These are phyloP conservation scores for Exserohilum rostratum DNA, from an alignment of 2,329 filamentous ascomycete species.

Conservation along the genomic window DNA sequence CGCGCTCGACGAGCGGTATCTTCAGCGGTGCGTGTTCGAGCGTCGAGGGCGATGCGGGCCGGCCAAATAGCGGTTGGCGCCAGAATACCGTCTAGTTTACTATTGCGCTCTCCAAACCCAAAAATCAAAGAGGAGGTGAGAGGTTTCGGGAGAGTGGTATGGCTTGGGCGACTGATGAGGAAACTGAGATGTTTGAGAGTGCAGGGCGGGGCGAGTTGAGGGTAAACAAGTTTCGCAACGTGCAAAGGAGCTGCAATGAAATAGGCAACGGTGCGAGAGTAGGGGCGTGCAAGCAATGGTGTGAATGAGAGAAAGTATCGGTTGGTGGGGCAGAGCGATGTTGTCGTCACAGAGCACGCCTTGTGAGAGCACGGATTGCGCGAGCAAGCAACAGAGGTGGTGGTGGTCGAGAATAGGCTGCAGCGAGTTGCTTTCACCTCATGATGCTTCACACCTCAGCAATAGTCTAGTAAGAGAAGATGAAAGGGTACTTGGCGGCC, in stretches of 20 bases:
- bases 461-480: not conserved
- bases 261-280: not conserved
- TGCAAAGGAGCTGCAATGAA: not conserved
- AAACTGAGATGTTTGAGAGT: not conserved
- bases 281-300: constrained; percentile 2
- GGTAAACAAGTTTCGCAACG: not conserved
- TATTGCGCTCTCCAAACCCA: not conserved
- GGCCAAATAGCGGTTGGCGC: not conserved
- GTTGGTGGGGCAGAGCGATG: constrained; percentile 14
- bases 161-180: not conserved
- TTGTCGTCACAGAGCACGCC: constrained; percentile 19
- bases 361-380: constrained; percentile 26
- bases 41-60: not conserved
- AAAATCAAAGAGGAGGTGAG: not conserved
- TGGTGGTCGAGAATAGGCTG: constrained; percentile 1
- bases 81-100: not conserved
- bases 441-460: not conserved
- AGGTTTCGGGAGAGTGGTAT: not conserved
- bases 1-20: constrained; percentile 12
- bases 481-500: constrained; percentile 7
- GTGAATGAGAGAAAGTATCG: not conserved
- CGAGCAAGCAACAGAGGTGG: constrained; percentile 5
- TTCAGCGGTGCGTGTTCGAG: constrained; percentile 8
- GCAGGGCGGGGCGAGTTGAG: not conserved
- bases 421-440: not conserved